Evolutionary conservation across 2,329 filamentous ascomycete genomes (phyloP).

Genomic region (Eutypella sp.): DNA sequence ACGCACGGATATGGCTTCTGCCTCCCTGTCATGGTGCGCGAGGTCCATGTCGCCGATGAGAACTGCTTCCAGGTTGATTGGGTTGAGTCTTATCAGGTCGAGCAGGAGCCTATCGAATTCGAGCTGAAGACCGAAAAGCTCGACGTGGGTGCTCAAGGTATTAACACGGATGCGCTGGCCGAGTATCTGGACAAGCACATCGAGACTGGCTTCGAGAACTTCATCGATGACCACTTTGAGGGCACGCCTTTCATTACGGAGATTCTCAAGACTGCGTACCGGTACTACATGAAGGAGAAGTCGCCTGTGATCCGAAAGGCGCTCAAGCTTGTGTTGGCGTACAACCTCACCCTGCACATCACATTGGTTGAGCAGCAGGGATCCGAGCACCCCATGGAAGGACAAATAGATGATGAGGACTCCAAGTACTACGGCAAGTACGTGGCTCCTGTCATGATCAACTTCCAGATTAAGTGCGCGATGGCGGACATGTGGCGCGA

Average conservation of each 20-base stretch:
- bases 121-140: conserved; percentile 84
- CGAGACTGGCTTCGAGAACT: conserved; percentile 84
- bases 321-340: conserved; percentile 88
- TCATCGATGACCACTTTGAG: conserved; percentile 94
- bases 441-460: conserved; percentile 96
- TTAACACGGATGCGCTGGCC: conserved; percentile 73
- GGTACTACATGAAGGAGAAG: conserved; percentile 85
- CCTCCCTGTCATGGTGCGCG: conserved; percentile 86
- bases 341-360: conserved; percentile 91
- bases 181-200: conserved; percentile 96
- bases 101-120: conserved; percentile 71
- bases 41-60: conserved; percentile 88
- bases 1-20: conserved; percentile 95
- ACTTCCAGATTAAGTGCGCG: conserved; percentile 97
- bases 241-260: conserved; percentile 93
- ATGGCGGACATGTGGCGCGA: conserved; percentile 98
- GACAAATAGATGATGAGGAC: conserved; percentile 78
- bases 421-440: conserved; percentile 88
- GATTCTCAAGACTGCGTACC: conserved; percentile 92
- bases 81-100: conserved; percentile 70
- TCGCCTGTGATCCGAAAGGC: conserved; percentile 90
- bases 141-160: conserved; percentile 82
- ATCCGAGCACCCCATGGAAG: conserved; percentile 70
- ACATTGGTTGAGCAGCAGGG: conserved; percentile 90
- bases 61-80: conserved; percentile 92